Conservation (phyloP, 352 stramenopile genomes). For the Phytophthora colocasiae region DNA sequence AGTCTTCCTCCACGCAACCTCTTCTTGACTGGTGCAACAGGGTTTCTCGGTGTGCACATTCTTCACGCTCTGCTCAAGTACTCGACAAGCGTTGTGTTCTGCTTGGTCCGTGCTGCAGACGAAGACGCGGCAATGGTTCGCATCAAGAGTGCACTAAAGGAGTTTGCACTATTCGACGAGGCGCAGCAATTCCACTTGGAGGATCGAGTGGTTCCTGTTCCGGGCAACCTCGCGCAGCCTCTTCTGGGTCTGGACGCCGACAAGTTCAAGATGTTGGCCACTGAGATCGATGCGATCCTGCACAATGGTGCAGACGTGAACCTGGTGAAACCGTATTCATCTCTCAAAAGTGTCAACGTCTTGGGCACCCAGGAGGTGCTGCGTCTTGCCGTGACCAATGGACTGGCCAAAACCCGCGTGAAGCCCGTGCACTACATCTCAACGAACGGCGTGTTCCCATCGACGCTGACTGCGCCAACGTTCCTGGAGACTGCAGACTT, state of each 20-base stretch:
- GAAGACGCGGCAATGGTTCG: constrained; percentile 59
- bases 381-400: constrained; percentile 85
- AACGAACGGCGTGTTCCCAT: constrained; percentile 92
- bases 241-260: constrained; percentile 83
- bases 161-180: constrained; percentile 62
- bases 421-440: constrained; percentile 92
- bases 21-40: constrained; percentile 92
- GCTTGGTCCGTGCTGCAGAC: constrained; percentile 74
- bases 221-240: constrained; percentile 82
- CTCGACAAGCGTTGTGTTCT: constrained; percentile 80
- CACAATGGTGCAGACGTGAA: constrained; percentile 94
- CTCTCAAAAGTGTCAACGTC: constrained; percentile 90
- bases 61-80: constrained; percentile 82
- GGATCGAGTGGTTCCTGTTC: constrained; percentile 66
- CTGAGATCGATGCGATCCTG: constrained; percentile 91
- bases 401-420: constrained; percentile 75
- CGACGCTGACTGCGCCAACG: constrained; percentile 32
- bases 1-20: constrained; percentile 74
- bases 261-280: constrained; percentile 88
- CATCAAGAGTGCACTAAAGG: constrained; percentile 62
- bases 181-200: constrained; percentile 70
- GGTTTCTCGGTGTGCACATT: constrained; percentile 90
- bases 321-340: constrained; percentile 91
- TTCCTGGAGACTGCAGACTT: constrained; percentile 66
- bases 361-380: constrained; percentile 91